Conservation (phyloP, 1,284 basidiomycete species). For the Pisolithus thermaeus region DNA sequence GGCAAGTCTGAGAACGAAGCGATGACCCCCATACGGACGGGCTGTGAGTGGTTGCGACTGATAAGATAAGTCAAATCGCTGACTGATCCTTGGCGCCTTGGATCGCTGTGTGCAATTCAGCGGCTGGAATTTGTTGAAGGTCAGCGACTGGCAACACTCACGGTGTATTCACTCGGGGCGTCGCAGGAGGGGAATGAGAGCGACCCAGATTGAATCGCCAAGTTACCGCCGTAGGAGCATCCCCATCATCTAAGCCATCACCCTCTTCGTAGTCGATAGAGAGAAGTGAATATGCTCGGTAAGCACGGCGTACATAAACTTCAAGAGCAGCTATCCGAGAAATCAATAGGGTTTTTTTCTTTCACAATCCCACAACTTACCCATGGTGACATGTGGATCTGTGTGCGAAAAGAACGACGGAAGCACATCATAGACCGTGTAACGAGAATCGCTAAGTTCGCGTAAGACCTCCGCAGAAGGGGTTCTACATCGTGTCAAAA, state of each 20-base stretch:
- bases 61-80: slow-evolving; percentile 93
- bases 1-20: slow-evolving; percentile 80
- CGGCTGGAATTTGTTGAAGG: slow-evolving; percentile 6
- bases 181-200: slow-evolving; percentile 78
- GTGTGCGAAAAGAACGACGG: slow-evolving; percentile 91
- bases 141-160: slow-evolving; percentile 29
- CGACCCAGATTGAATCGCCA: slow-evolving; percentile 94
- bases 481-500: slow-evolving; percentile 35
- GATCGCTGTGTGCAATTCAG: slow-evolving; percentile 28
- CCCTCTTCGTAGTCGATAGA: slow-evolving; percentile 94
- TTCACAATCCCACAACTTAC: slow-evolving; percentile 34
- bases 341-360: slow-evolving; percentile 6
- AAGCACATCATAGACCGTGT: slow-evolving; percentile 96
- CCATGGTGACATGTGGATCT: slow-evolving; percentile 81
- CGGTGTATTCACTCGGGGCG: slow-evolving; percentile 68
- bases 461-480: slow-evolving; percentile 85
- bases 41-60: slow-evolving; percentile 76
- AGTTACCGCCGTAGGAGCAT: slow-evolving; percentile 73
- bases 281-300: slow-evolving; percentile 90
- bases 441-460: slow-evolving; percentile 94
- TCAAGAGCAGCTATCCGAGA: slow-evolving; percentile 76
- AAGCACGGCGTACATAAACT: slow-evolving; percentile 93
- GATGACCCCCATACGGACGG: slow-evolving; percentile 83
- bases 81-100: slow-evolving; percentile 76
- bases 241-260: slow-evolving; percentile 72